Conservation (phyloP, 176 grass and related monocot genomes). For the Juncus inflexus region DNA sequence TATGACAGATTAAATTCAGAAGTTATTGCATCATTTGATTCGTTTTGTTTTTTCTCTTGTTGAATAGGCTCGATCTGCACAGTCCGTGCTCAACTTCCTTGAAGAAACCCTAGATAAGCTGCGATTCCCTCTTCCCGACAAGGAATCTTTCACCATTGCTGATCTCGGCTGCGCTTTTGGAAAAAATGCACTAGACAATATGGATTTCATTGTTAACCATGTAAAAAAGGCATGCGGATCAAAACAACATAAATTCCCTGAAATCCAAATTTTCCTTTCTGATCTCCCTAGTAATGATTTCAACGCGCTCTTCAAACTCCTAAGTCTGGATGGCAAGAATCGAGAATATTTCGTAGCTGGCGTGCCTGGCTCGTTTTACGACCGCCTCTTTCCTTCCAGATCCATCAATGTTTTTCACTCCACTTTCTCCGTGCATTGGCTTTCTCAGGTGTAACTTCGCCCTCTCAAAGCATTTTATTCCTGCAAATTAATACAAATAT, state of each 20-base stretch:
- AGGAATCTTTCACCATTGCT: conserved; percentile 25
- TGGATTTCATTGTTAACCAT: conserved; percentile 25
- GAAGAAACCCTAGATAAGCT: conserved; percentile 13
- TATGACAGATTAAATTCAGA: not conserved
- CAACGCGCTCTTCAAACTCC: conserved; percentile 32
- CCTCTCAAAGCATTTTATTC: not conserved
- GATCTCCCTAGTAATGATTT: conserved; percentile 39
- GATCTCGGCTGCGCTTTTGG: conserved; percentile 33
- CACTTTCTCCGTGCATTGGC: conserved; percentile 32
- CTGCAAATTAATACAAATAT: too few species aligned
- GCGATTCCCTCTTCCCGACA: not conserved
- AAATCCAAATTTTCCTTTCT: conserved; percentile 36
- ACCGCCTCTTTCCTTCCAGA: conserved; percentile 27
- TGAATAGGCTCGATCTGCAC: not conserved
- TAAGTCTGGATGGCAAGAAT: not conserved
- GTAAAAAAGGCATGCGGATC: conserved; percentile 2
- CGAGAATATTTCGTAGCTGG: conserved; percentile 28
- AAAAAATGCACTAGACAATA: conserved; percentile 22
- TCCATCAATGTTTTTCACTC: conserved; percentile 27
- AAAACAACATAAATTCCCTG: conserved; percentile 4
- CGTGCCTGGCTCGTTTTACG: conserved; percentile 34
- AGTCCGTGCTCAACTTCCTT: conserved; percentile 4
- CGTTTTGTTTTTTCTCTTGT: not conserved
- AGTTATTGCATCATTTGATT: too few species aligned
- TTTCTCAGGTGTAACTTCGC: conserved; percentile 14